Evolutionary conservation across 2,329 filamentous ascomycete genomes (phyloP).

Genomic region (Aspergillus tanneri): DNA sequence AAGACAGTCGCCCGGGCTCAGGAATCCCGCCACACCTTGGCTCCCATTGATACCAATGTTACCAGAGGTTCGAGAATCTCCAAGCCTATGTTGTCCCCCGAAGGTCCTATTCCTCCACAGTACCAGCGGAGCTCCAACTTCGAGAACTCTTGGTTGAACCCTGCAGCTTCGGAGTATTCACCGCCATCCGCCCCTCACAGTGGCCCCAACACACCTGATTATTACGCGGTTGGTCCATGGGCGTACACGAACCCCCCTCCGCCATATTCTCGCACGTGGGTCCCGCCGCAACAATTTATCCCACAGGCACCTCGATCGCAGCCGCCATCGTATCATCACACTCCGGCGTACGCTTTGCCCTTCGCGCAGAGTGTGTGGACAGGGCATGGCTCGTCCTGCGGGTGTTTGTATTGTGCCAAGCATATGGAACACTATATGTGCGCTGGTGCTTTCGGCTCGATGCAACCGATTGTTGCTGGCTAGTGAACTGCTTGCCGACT

Average conservation of each 20-base stretch:
- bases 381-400: conserved; percentile 48
- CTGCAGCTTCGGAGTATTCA: conserved; percentile 51
- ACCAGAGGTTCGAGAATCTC: conserved; percentile 52
- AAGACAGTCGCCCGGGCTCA: conserved; percentile 49
- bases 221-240: conserved; percentile 47
- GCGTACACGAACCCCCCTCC: conserved; percentile 44
- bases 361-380: conserved; percentile 51
- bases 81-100: conserved; percentile 51
- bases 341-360: conserved; percentile 48
- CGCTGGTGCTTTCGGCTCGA: conserved; percentile 41
- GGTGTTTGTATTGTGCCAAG: conserved; percentile 50
- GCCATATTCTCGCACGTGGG: conserved; percentile 43
- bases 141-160: conserved; percentile 54
- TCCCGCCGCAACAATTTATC: conserved; percentile 38
- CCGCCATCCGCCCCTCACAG: conserved; percentile 51
- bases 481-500: conserved; percentile 4
- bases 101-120: conserved; percentile 51
- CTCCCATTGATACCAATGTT: conserved; percentile 65
- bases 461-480: conserved; percentile 47
- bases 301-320: conserved; percentile 43
- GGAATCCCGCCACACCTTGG: conserved; percentile 52
- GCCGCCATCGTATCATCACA: conserved; percentile 49
- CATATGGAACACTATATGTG: conserved; percentile 52
- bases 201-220: conserved; percentile 49
- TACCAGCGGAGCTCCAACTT: conserved; percentile 47